phyloP scores from a whole-genome alignment of 1,284 basidiomycete genomes.

The Apiotrichum montevideense region DNA sequence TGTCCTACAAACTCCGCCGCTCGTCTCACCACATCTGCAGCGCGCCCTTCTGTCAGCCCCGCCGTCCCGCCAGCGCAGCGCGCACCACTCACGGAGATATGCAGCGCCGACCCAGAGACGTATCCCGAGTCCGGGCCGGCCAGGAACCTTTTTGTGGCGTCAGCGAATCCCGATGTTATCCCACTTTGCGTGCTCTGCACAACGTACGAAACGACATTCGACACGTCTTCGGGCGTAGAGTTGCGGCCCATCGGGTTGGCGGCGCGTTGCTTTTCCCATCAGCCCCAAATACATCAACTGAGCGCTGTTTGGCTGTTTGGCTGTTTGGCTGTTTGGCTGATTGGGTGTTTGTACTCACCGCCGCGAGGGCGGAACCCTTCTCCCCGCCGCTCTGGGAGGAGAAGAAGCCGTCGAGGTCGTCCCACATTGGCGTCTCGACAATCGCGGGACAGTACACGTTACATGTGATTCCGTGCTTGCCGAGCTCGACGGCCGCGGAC shows the following conservation, averaged over 20 bases:
- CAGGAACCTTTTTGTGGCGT: not conserved
- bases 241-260: not conserved
- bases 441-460: conserved; percentile 54
- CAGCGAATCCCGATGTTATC: not conserved
- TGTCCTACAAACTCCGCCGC: no score
- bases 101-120: not conserved
- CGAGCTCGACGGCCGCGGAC: conserved; percentile 48
- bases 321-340: not conserved
- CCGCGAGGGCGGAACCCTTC: not conserved
- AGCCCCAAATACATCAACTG: not conserved
- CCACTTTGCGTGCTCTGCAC: not conserved
- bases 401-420: conserved; percentile 16
- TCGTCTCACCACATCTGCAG: not conserved
- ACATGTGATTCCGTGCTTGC: conserved; percentile 50
- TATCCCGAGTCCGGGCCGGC: not conserved
- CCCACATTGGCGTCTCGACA: conserved; percentile 45
- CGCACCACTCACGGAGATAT: not conserved
- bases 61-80: not conserved
- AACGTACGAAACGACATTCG: not conserved
- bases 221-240: not conserved
- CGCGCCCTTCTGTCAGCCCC: not conserved
- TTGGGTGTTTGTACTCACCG: not conserved
- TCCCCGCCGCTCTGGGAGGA: not conserved
- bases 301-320: not conserved
- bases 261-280: not conserved